A percentile compares a stretch with the other conserved stretches of the same genome.
phyloP scores from a whole-genome alignment of 2,329 filamentous ascomycete genomes.

The Ilyonectria sp. region DNA sequence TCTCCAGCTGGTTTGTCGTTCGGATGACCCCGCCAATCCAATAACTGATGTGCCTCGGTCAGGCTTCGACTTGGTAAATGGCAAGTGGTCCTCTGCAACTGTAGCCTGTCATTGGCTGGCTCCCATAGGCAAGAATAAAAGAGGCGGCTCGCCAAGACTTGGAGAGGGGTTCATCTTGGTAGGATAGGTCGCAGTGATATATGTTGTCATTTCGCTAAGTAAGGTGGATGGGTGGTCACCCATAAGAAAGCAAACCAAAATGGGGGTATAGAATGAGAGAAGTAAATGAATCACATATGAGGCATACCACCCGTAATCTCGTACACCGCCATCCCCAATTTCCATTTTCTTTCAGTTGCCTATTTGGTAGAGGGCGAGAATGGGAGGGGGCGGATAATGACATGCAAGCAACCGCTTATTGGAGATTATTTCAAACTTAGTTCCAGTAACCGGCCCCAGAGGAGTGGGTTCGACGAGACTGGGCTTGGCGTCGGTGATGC shows the following conservation, averaged over 20 bases:
- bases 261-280: not conserved
- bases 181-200: not conserved
- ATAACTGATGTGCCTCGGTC: not conserved
- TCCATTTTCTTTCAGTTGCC: not conserved
- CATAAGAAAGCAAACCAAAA: conserved; percentile 1
- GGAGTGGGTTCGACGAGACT: conserved; percentile 22
- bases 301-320: not conserved
- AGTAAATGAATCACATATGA: not conserved
- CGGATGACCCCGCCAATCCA: not conserved
- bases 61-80: not conserved
- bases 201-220: conserved; percentile 17
- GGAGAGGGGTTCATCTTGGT: not conserved
- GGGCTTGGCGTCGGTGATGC: conserved; percentile 17
- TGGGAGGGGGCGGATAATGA: conserved; percentile 4
- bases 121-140: not conserved
- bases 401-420: conserved; percentile 13
- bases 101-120: not conserved
- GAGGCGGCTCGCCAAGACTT: not conserved
- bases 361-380: not conserved
- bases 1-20: not conserved
- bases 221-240: not conserved
- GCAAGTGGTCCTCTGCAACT: not conserved
- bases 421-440: not conserved
- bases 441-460: not conserved
- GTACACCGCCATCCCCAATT: not conserved